Evolutionary conservation across 1,284 basidiomycete species (phyloP), one percentile per base, ranked within the genome.

Genomic region (Moesziomyces globuligerus): DNA sequence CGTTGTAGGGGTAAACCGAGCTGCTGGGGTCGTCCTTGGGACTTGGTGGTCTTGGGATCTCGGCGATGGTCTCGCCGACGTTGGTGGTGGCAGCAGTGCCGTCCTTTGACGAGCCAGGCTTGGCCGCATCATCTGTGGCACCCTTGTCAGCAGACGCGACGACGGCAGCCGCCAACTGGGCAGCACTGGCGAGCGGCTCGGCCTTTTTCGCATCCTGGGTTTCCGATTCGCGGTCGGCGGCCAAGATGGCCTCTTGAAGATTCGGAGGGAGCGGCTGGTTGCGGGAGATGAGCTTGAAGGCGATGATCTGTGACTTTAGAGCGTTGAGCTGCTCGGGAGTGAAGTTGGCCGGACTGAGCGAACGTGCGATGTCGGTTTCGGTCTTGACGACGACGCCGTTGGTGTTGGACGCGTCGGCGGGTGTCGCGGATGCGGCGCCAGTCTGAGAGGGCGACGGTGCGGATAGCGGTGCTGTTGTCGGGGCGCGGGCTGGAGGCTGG

Each of bases 1-100:
- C 90, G 83, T 97, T 98, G 86, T 95, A 97, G 0, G 95, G 95
- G 79, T 96, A 95, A 58, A 97, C 89, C 48, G 89, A 87, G 3
- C 92, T 93, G 62, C 87, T 86, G 43, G 88, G 85, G 80, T 95
- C 89, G 81, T 93, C 90, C 36, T 68, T 55, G 28, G 80, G 80
- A 38, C 66, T 62, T 25, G 74, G 51, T n/a, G 67, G 67, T 28
- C 61, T 56, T 25, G 51, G 52, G 10, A 42, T 78, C 64, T 50
- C 82, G 77, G 11, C 64, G 59, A 28, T 73, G 46, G 48, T 73
- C 64, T 75, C 81, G 49, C 58, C 57, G 18, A 41, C 73, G 13
- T 41, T 18, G 10, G 54, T 41, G 32, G 56, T 45, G 13, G 58
- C n/a, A 24, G 38, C 40, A 15, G 61, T 50, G 26, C 40, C 57